Percentiles rank a stretch among this genome's conserved stretches.
These are phyloP conservation scores for Scorias spongiosa DNA, from an alignment of 2,329 filamentous ascomycete species.

Conservation along the genomic window DNA sequence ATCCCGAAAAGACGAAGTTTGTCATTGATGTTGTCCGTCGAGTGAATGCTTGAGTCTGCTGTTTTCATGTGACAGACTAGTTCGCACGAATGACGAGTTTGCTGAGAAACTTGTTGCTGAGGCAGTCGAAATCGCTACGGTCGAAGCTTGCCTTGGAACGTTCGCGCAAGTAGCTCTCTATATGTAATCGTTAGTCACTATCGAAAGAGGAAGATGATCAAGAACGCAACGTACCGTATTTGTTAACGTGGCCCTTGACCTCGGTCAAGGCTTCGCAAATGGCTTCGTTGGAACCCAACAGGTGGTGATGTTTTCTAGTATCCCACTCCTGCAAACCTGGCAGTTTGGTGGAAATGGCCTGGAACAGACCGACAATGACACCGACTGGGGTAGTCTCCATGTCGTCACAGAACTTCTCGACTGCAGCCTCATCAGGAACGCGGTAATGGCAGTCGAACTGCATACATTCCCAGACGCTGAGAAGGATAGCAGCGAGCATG, in stretches of 20 bases:
- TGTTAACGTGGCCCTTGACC: conserved; percentile 78
- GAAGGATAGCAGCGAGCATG: conserved; percentile 82
- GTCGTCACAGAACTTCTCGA: conserved; percentile 88
- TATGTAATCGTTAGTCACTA: conserved; percentile 6
- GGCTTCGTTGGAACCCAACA: conserved; percentile 78
- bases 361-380: conserved; percentile 92
- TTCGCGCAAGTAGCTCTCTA: conserved; percentile 75
- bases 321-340: conserved; percentile 91
- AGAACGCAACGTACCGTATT: conserved; percentile 59
- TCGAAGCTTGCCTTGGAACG: conserved; percentile 73
- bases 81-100: conserved; percentile 93
- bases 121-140: conserved; percentile 78
- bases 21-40: no score
- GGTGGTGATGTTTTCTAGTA: conserved; percentile 73
- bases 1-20: no score
- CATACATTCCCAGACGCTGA: conserved; percentile 97
- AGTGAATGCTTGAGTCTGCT: no score
- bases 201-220: neutral
- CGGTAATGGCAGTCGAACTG: conserved; percentile 97
- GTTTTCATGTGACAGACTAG: conserved; percentile 24
- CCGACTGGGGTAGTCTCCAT: conserved; percentile 95
- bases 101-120: conserved; percentile 95
- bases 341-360: conserved; percentile 93
- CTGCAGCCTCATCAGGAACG: conserved; percentile 65
- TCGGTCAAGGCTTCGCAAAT: conserved; percentile 95